These are phyloP conservation scores for Macrolepiota albuminosa DNA, from an alignment of 768 basidiomycete genomes.

Conservation along the genomic window DNA sequence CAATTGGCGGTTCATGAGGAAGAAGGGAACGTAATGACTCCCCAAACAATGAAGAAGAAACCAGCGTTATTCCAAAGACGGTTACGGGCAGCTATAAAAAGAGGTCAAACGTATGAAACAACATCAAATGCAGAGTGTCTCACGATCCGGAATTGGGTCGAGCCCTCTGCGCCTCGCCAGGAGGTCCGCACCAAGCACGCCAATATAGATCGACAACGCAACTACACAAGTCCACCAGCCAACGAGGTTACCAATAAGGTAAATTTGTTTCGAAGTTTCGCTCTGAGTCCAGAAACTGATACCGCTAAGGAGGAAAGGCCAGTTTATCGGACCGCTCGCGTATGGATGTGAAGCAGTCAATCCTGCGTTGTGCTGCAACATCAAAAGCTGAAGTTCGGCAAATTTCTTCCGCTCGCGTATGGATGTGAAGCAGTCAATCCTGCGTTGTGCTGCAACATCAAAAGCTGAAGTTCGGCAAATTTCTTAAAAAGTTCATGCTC, in stretches of 20 bases:
- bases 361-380: constrained; percentile 99
- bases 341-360: constrained; percentile 97
- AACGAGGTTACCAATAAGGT: constrained; percentile 90
- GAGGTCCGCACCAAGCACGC: constrained; percentile 86
- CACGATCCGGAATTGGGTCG: constrained; percentile 84
- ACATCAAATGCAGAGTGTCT: constrained; percentile 26
- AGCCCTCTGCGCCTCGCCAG: constrained; percentile 82
- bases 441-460: constrained; percentile 99
- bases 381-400: constrained; percentile 85
- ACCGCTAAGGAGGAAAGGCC: constrained; percentile 95
- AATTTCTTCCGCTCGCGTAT: constrained; percentile 93
- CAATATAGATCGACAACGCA: constrained; percentile 82
- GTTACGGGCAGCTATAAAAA: constrained; percentile 73
- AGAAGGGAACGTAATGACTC: constrained; percentile 97
- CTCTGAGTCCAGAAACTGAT: constrained; percentile 98
- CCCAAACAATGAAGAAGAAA: constrained; percentile 95
- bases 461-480: constrained; percentile 86
- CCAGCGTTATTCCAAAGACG: constrained; percentile 94
- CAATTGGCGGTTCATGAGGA: constrained; percentile 93
- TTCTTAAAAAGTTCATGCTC: constrained; percentile 89
- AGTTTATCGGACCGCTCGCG: constrained; percentile 92
- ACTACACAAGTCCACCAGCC: constrained; percentile 95
- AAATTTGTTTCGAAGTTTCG: constrained; percentile 85
- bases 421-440: constrained; percentile 97
- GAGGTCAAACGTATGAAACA: neutral